Percentiles rank a stretch among this genome's conserved stretches.
Conservation (phyloP, 164 flowering plant species). For the Brasenia schreberi region DNA sequence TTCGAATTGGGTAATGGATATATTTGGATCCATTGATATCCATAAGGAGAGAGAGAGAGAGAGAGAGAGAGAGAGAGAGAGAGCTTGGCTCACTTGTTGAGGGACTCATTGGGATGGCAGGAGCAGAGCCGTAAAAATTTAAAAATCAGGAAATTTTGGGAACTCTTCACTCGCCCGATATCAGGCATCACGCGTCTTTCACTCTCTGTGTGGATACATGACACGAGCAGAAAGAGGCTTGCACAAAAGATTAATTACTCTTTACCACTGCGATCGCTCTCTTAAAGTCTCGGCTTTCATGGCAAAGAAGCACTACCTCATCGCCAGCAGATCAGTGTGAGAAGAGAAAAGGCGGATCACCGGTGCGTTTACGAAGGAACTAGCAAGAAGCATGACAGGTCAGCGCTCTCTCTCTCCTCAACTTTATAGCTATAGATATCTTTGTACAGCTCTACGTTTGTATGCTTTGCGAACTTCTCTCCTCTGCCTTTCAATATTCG, state of each 20-base stretch:
- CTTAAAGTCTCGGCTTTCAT: background rate
- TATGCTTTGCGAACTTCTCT: too few relatives aligned
- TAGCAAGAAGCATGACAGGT: background rate
- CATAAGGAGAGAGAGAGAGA: too few relatives aligned
- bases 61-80: too few relatives aligned
- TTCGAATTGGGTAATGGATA: too few relatives aligned
- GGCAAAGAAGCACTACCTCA: background rate
- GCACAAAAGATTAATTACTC: background rate
- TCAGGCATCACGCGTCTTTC: background rate
- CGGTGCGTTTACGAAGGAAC: too few relatives aligned
- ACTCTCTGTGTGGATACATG: background rate
- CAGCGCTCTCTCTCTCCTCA: background rate
- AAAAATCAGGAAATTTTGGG: background rate
- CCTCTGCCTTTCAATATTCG: too few relatives aligned
- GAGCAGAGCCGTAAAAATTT: background rate
- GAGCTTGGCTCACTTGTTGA: background rate
- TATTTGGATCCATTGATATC: too few relatives aligned
- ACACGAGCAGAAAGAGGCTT: background rate
- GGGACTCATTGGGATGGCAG: background rate
- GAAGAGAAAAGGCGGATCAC: background rate
- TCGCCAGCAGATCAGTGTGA: background rate
- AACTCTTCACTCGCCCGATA: background rate
- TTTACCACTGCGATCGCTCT: background rate
- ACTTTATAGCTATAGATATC: too few relatives aligned
- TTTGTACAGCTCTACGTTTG: too few relatives aligned